These are phyloP conservation scores for Dendrocalamus latiflorus DNA, from an alignment of 202 grass and related monocot species.

Conservation along the genomic window DNA sequence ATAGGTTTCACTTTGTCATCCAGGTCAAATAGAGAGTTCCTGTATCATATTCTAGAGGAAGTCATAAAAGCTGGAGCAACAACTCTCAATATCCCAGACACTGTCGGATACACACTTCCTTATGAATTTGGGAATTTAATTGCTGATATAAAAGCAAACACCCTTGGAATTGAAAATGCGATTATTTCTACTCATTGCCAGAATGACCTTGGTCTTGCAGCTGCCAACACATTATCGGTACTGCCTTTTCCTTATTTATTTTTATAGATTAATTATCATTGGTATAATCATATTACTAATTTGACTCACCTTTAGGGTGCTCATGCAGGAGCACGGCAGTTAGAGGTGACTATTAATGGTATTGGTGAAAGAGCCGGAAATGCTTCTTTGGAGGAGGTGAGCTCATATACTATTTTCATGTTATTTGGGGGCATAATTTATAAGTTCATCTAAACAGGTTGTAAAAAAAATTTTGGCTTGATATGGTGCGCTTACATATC, in stretches of 20 bases:
- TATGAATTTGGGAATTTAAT: constrained; percentile 78
- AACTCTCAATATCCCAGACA: constrained; percentile 94
- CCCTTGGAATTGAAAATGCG: constrained; percentile 79
- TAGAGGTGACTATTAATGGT: too few relatives aligned
- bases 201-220: constrained; percentile 95
- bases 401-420: background rate
- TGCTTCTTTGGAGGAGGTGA: constrained; percentile 96
- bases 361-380: too few relatives aligned
- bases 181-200: constrained; percentile 99
- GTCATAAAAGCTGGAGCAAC: constrained; percentile 95
- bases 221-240: constrained; percentile 87
- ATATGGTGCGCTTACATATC: background rate
- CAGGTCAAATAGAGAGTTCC: constrained; percentile 80
- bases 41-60: constrained; percentile 89
- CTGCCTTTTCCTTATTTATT: background rate
- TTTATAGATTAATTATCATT: too few relatives aligned
- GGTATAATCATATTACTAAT: too few relatives aligned
- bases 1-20: constrained; percentile 20
- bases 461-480: background rate
- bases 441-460: too few relatives aligned
- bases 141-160: constrained; percentile 86
- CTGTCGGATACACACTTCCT: constrained; percentile 87
- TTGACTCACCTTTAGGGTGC: too few relatives aligned
- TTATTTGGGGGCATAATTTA: background rate
- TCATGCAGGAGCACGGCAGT: too few relatives aligned